These are phyloP conservation scores for Spergularia bocconei DNA, from an alignment of 148 eudicot species.

Conservation along the genomic window DNA sequence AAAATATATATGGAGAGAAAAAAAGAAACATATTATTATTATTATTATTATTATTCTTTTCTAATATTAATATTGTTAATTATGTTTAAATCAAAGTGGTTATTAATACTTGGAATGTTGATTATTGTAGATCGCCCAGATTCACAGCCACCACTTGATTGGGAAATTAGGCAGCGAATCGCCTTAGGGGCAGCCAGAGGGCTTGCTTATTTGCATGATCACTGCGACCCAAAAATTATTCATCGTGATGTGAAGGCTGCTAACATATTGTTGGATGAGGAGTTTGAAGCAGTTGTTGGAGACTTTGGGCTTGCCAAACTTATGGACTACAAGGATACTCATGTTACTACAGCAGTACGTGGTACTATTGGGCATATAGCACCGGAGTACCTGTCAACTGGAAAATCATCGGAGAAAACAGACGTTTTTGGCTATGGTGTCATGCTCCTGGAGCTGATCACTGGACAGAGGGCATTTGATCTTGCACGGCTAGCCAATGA, in stretches of 20 bases:
- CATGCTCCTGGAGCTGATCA: conserved; percentile 54
- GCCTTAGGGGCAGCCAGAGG: conserved; percentile 48
- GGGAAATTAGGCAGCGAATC: conserved; percentile 42
- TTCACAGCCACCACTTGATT: conserved; percentile 34
- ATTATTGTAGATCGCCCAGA: conserved; percentile 37
- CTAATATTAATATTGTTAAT: too few relatives aligned
- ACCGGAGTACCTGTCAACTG: conserved; percentile 52
- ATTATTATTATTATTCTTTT: too few relatives aligned
- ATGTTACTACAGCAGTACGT: conserved; percentile 52
- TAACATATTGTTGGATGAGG: conserved; percentile 44
- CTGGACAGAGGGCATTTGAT: conserved; percentile 57
- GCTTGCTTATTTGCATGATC: conserved; percentile 49
- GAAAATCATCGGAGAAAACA: conserved; percentile 53
- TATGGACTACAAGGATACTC: conserved; percentile 51
- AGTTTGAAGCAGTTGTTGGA: conserved; percentile 50
- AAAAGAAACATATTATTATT: too few relatives aligned
- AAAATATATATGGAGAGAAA: too few relatives aligned
- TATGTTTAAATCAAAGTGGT: background rate
- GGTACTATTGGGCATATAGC: conserved; percentile 53
- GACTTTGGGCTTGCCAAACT: conserved; percentile 51
- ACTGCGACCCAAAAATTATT: conserved; percentile 47
- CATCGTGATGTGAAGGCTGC: conserved; percentile 57
- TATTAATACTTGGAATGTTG: background rate
- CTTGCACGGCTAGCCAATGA: conserved; percentile 60
- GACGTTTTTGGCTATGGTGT: conserved; percentile 57